A percentile compares a stretch with the other conserved stretches of the same genome.
These are phyloP conservation scores for Xerocomellus intermedius DNA, from an alignment of 768 basidiomycete species.

Conservation along the genomic window DNA sequence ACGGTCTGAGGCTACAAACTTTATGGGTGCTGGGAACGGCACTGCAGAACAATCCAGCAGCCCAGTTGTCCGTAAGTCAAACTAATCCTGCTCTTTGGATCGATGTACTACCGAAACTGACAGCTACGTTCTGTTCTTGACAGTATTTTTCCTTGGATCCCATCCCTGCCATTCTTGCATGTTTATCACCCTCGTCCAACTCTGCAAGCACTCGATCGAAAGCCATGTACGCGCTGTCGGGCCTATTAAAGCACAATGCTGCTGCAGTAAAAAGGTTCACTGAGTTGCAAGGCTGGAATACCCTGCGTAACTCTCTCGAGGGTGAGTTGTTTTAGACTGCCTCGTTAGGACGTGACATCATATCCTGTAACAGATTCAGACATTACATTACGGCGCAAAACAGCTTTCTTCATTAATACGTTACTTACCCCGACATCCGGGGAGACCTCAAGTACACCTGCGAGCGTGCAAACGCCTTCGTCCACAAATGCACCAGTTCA, in stretches of 20 bases:
- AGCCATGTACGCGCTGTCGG: conserved; percentile 79
- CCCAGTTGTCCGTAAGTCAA: conserved; percentile 66
- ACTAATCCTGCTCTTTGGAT: neutral
- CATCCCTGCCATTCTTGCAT: conserved; percentile 58
- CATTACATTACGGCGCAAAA: conserved; percentile 73
- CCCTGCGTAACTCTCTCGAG: conserved; percentile 56
- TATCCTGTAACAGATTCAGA: conserved; percentile 58
- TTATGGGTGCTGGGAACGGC: conserved; percentile 91
- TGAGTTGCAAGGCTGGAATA: conserved; percentile 59
- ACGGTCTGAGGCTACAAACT: conserved; percentile 62
- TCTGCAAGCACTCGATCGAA: conserved; percentile 66
- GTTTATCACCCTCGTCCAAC: conserved; percentile 53
- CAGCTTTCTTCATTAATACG: conserved; percentile 70
- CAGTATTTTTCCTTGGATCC: conserved; percentile 69
- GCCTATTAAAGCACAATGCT: conserved; percentile 73
- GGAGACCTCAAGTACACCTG: conserved; percentile 1
- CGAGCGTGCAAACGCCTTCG: conserved; percentile 21
- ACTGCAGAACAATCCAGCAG: conserved; percentile 84
- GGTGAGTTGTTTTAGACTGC: conserved; percentile 38
- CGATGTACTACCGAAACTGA: neutral
- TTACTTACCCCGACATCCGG: conserved; percentile 55
- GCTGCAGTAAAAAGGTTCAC: conserved; percentile 58
- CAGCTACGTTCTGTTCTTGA: neutral
- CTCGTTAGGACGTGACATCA: conserved; percentile 3
- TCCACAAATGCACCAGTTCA: conserved; percentile 45